Evolutionary conservation across 1,139 yeast species (phyloP).

Genomic region (Zygoascus sp.): DNA sequence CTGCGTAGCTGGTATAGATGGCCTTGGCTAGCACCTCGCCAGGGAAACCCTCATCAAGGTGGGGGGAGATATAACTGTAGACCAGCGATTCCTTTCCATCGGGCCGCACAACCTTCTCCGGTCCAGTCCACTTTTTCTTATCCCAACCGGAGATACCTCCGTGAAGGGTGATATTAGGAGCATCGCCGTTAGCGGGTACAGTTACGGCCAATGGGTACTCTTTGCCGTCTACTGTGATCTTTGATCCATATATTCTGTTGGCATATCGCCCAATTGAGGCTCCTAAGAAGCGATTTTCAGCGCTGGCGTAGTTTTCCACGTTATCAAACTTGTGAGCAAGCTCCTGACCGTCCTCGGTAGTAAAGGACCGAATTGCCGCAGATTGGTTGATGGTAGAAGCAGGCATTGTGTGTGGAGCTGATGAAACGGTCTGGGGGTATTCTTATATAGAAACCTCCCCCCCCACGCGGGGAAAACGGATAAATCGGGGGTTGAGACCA

Average conservation of each 20-base stretch:
- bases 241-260: slow-evolving; percentile 51
- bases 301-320: slow-evolving; percentile 24
- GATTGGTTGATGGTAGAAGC: slow-evolving; percentile 17
- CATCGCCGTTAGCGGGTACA: slow-evolving; percentile 36
- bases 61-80: slow-evolving; percentile 38
- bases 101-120: slow-evolving; percentile 46
- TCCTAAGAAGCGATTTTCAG: slow-evolving; percentile 52
- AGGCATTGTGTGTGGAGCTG: slow-evolving; percentile 1
- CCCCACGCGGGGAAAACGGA: neutral
- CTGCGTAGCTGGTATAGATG: slow-evolving; percentile 40
- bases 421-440: neutral
- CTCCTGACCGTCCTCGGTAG: slow-evolving; percentile 28
- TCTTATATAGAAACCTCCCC: neutral
- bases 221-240: slow-evolving; percentile 42
- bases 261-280: slow-evolving; percentile 64
- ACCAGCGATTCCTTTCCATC: slow-evolving; percentile 34
- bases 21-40: slow-evolving; percentile 46
- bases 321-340: slow-evolving; percentile 26
- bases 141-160: slow-evolving; percentile 55
- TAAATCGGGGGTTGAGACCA: neutral
- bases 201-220: slow-evolving; percentile 42
- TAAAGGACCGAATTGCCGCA: slow-evolving; percentile 29
- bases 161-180: slow-evolving; percentile 39
- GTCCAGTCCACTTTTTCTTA: slow-evolving; percentile 37
- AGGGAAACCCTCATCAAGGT: slow-evolving; percentile 53